A percentile compares a stretch with the other conserved stretches of the same genome.
These are phyloP conservation scores for Malassezia caprae DNA, from an alignment of 1,284 basidiomycete species.

Conservation along the genomic window DNA sequence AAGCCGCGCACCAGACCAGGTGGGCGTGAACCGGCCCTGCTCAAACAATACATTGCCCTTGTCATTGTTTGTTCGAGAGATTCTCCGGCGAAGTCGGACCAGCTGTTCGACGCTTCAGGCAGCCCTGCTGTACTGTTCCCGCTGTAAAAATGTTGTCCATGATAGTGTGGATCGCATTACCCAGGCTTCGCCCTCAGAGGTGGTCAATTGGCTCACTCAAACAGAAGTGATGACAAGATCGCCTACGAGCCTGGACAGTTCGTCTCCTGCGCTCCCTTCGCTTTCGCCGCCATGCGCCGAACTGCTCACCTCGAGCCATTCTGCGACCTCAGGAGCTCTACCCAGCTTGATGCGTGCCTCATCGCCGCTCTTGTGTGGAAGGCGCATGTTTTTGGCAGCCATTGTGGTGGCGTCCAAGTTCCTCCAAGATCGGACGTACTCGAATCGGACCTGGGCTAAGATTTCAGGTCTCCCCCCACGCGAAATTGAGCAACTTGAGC, in stretches of 20 bases:
- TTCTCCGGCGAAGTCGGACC: slow-evolving; percentile 39
- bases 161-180: neutral
- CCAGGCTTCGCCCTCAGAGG: neutral
- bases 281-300: neutral
- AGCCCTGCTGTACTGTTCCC: slow-evolving; percentile 39
- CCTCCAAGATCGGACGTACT: slow-evolving; percentile 81
- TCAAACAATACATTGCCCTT: slow-evolving; percentile 33
- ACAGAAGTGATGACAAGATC: neutral
- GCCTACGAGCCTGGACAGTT: neutral
- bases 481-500: slow-evolving; percentile 51
- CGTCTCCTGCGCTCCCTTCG: neutral
- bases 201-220: neutral
- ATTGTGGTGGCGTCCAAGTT: slow-evolving; percentile 83
- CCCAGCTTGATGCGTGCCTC: slow-evolving; percentile 13
- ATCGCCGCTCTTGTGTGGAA: slow-evolving; percentile 55
- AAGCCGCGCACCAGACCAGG: slow-evolving; percentile 11
- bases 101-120: slow-evolving; percentile 44
- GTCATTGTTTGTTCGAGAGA: slow-evolving; percentile 41
- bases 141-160: slow-evolving; percentile 24
- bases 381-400: slow-evolving; percentile 74
- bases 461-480: slow-evolving; percentile 49
- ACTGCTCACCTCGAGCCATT: neutral
- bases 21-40: neutral
- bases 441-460: slow-evolving; percentile 78
- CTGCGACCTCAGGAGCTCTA: neutral